Conservation (phyloP, 2,329 filamentous ascomycete species). For the Fusarium camptoceras region DNA sequence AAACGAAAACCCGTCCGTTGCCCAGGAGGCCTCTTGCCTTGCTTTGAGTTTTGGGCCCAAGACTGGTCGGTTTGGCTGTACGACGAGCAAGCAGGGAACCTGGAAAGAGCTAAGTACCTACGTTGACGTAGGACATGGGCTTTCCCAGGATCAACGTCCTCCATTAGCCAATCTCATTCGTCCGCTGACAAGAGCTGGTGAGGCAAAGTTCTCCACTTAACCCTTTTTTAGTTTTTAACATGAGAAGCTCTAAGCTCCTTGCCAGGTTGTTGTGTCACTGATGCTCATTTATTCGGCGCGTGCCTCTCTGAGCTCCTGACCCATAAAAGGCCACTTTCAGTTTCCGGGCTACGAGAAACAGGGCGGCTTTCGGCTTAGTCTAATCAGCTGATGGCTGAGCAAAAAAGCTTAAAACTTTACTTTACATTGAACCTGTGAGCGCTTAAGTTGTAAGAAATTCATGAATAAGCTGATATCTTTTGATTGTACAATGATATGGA, state of each 20-base stretch:
- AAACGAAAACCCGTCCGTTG: slow-evolving; percentile 10
- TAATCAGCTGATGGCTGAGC: slow-evolving; percentile 24
- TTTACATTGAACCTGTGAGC: slow-evolving; percentile 25
- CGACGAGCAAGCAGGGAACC: slow-evolving; percentile 1
- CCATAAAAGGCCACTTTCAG: slow-evolving; percentile 8
- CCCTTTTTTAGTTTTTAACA: not conserved
- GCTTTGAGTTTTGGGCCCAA: not conserved
- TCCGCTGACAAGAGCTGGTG: slow-evolving; percentile 1
- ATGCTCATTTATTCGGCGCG: slow-evolving; percentile 31
- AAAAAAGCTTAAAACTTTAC: slow-evolving; percentile 38
- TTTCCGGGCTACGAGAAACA: slow-evolving; percentile 9
- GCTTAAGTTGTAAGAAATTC: not conserved
- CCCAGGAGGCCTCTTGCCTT: slow-evolving; percentile 37
- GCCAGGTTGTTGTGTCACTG: slow-evolving; percentile 32
- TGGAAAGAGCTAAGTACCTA: not conserved
- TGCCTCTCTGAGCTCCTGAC: slow-evolving; percentile 14
- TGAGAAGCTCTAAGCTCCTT: slow-evolving; percentile 10
- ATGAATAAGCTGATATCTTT: not conserved
- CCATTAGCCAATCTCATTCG: slow-evolving; percentile 1
- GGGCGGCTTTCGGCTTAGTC: slow-evolving; percentile 3
- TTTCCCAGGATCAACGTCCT: slow-evolving; percentile 4
- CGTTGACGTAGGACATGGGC: slow-evolving; percentile 41
- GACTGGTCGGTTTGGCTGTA: not conserved
- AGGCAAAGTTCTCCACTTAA: slow-evolving; percentile 24
- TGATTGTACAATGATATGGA: not conserved